phyloP scores from a whole-genome alignment of 495 filamentous ascomycete genomes.

The Platismatia glauca region DNA sequence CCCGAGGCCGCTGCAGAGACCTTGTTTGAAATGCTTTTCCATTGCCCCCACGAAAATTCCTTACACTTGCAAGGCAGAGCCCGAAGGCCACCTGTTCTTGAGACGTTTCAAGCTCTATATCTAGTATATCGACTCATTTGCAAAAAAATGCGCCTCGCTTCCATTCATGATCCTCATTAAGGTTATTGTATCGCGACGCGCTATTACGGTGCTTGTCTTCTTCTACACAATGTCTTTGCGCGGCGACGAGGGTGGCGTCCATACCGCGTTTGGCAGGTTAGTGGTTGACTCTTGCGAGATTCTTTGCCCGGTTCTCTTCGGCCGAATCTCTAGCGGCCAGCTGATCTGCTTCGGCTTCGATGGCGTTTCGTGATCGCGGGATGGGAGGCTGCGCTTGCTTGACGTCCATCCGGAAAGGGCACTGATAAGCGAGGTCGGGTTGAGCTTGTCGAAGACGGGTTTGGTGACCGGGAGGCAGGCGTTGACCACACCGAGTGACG shows the following conservation, averaged over 20 bases:
- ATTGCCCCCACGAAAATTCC: no score
- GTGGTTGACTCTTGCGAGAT: not conserved
- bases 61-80: no score
- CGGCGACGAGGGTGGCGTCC: not conserved
- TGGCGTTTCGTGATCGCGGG: not conserved
- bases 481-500: conserved; percentile 15
- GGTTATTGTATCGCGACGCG: no score
- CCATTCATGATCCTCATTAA: not conserved
- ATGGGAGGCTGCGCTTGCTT: not conserved
- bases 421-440: not conserved
- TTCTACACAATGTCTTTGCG: no score
- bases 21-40: no score
- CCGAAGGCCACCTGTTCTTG: no score
- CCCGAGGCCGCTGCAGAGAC: no score
- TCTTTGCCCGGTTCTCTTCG: not conserved
- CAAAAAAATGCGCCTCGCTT: no score
- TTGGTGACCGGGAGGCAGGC: conserved; percentile 19
- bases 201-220: not conserved
- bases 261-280: not conserved
- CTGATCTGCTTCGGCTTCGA: not conserved
- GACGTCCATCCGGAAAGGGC: not conserved
- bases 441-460: conserved; percentile 13
- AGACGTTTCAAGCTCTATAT: no score
- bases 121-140: no score
- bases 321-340: not conserved